Base-by-base conservation (phyloP, 805 yeast genomes). In the Saccharomycopsis capsularis region DNA sequence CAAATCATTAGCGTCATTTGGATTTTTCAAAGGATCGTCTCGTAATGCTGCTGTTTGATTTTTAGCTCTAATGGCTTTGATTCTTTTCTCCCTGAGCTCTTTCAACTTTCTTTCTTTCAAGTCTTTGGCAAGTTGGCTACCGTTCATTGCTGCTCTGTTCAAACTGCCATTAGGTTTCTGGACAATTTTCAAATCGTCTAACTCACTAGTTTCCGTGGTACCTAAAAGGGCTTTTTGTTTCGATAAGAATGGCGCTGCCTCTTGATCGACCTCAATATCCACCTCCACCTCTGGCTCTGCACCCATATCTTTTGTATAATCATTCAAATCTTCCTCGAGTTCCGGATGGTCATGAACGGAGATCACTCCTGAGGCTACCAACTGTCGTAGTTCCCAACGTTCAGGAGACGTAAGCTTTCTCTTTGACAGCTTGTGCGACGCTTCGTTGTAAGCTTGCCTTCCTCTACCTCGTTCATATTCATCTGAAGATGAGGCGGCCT, bases 311-410 rank as follows among this genome's bases (percentile, higher is more conserved):
- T 51, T 21, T 29, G 49, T 13, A 29, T 39, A 44, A 15, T 44
- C 60, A 32, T 64, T 62, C 49, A 42, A 25, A 4, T 64, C 68
- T 25, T 70, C 76, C 40, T 68, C 68, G 2, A 82, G 59, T 47
- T 81, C 90, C 1, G 89, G 89, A 59, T 81, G 80, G 53, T 82
- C 90, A 2, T 77, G 71, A 1, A 82, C 76, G 3, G 79, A 70
- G 0, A 79, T 76, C 0, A 78, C 90, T 2, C 95, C 95, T 3
- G 91, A 77, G 0, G 91, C 81, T 23, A 84, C 85, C 40, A 90
- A 66, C 60, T 90, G 96, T 30, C 85, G 71, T 45, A 86, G 73
- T 60, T 91, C 97, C 95, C 96, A 90, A 48, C 88, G 66, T 63
- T 90, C 98, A 0, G 95, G 95, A 0, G 95, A 84, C 0, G 95